Conservation (phyloP, 768 basidiomycete genomes). For the Termitomyces titanicus region DNA sequence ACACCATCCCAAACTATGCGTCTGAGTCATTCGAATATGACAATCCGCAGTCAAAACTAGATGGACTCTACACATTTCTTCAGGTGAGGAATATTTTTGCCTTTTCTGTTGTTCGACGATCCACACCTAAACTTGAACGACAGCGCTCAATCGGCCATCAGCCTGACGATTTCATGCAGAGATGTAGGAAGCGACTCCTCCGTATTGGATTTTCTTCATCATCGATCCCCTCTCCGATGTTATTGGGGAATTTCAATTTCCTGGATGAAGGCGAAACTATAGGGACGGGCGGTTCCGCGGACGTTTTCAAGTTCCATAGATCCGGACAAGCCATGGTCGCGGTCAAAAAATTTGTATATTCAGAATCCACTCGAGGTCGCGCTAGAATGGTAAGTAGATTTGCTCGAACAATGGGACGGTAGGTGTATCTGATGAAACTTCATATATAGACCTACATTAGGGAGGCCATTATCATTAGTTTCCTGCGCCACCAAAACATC, state of each 20-base stretch:
- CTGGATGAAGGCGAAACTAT: not conserved
- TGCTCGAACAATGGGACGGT: too few relatives aligned
- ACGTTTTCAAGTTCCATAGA: not conserved
- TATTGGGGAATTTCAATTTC: not conserved
- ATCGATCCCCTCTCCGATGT: not conserved
- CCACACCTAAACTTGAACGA: not conserved
- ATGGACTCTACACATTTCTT: not conserved
- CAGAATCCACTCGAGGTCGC: not conserved
- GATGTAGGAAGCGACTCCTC: not conserved
- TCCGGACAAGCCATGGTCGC: not conserved
- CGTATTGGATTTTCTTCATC: not conserved
- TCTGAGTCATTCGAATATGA: not conserved
- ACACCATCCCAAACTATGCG: not conserved
- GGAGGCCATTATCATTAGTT: slow-evolving; percentile 4
- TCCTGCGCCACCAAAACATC: slow-evolving; percentile 2
- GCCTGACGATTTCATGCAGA: not conserved
- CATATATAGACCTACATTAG: not conserved
- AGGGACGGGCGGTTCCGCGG: not conserved
- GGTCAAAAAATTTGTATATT: not conserved
- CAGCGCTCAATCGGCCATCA: not conserved
- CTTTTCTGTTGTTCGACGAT: not conserved
- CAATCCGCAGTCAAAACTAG: not conserved
- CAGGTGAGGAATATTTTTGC: not conserved
- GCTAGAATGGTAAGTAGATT: not conserved
- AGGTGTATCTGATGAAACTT: not conserved